A percentile compares a stretch with the other conserved stretches of the same genome.
Evolutionary conservation across 1,139 yeast genomes (phyloP).

Genomic region (Yamadazyma dendronema): DNA sequence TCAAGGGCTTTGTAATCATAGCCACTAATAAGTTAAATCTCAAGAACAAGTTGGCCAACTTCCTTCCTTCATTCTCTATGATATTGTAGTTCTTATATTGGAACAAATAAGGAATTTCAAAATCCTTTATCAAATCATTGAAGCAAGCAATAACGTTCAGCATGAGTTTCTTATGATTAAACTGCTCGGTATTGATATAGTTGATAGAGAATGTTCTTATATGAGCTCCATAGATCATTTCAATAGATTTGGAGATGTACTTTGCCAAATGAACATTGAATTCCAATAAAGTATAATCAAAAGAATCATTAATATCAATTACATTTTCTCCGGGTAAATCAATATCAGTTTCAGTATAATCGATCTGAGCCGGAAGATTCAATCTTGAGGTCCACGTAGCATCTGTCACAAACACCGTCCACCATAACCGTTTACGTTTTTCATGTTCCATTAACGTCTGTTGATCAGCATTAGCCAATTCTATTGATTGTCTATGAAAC

Average conservation of each 20-base stretch:
- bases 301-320: constrained; percentile 29
- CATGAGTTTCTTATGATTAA: constrained; percentile 33
- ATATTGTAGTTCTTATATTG: constrained; percentile 23
- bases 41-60: constrained; percentile 39
- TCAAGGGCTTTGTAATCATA: constrained; percentile 45
- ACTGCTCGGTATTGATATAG: constrained; percentile 41
- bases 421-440: constrained; percentile 49
- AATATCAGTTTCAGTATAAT: constrained; percentile 50
- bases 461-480: constrained; percentile 7
- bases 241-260: constrained; percentile 33
- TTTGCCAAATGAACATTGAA: constrained; percentile 41
- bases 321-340: constrained; percentile 41
- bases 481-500: constrained; percentile 37
- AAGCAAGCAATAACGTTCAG: constrained; percentile 31
- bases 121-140: constrained; percentile 28
- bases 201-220: constrained; percentile 38
- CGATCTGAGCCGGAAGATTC: constrained; percentile 36
- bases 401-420: constrained; percentile 53
- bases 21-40: constrained; percentile 49
- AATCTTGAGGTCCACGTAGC: constrained; percentile 51
- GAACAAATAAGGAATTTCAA: constrained; percentile 30
- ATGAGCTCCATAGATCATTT: constrained; percentile 36
- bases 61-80: constrained; percentile 24
- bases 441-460: constrained; percentile 21
- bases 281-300: constrained; percentile 32